Evolutionary conservation across 495 filamentous ascomycete genomes (phyloP).

Genomic region (Amniculicola lignicola): DNA sequence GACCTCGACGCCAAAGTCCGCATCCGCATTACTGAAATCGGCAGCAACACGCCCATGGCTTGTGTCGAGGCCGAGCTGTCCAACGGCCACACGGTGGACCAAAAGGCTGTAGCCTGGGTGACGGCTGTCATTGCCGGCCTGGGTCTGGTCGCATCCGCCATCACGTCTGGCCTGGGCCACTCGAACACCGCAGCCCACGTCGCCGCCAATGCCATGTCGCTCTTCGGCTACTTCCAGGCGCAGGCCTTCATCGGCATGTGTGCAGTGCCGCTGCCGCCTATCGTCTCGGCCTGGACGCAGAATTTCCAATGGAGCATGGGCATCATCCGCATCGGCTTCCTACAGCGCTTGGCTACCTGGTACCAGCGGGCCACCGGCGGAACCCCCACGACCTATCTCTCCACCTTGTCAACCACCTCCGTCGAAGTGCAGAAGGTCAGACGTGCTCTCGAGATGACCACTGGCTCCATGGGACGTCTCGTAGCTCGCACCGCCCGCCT

Average conservation of each 20-base stretch:
- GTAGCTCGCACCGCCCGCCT: conserved; percentile 52
- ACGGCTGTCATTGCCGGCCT: conserved; percentile 83
- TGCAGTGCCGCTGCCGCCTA: conserved; percentile 79
- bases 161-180: conserved; percentile 51
- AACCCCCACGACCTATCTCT: conserved; percentile 74
- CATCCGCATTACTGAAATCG: conserved; percentile 68
- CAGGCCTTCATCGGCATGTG: conserved; percentile 94
- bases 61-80: conserved; percentile 88
- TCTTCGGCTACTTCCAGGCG: conserved; percentile 94
- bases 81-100: conserved; percentile 90
- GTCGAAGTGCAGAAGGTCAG: conserved; percentile 76
- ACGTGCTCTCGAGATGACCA: conserved; percentile 43
- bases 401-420: conserved; percentile 68
- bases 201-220: conserved; percentile 84
- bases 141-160: conserved; percentile 59
- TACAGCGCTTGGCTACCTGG: conserved; percentile 89
- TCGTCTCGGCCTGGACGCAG: conserved; percentile 92
- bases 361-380: conserved; percentile 94
- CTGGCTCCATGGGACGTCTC: conserved; percentile 49
- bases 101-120: conserved; percentile 82
- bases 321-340: conserved; percentile 82
- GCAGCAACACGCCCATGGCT: conserved; percentile 61
- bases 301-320: conserved; percentile 99
- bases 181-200: conserved; percentile 97
- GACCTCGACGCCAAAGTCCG: conserved; percentile 88